phyloP scores from a whole-genome alignment of 331 rosid species.

The Malus hybrid region DNA sequence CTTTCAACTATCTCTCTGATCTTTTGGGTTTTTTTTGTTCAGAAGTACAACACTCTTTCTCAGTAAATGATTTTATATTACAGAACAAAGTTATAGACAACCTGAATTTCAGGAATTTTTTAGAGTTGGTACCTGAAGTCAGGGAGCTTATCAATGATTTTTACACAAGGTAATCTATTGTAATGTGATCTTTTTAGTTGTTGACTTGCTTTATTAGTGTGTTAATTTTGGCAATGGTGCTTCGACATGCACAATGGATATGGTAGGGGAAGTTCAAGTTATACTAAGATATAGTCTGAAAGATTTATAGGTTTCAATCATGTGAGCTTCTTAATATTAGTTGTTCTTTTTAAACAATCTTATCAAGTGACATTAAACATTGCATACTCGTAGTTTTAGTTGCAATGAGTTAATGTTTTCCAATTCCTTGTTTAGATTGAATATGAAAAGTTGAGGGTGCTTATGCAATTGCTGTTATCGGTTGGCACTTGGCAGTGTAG shows the following conservation, averaged over 20 bases:
- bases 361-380: background rate
- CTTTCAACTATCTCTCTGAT: background rate
- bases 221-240: background rate
- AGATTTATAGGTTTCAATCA: background rate
- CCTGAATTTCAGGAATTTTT: constrained; percentile 73
- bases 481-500: background rate
- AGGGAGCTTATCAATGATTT: constrained; percentile 95
- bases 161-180: constrained; percentile 71
- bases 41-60: constrained; percentile 9
- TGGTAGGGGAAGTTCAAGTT: background rate
- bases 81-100: constrained; percentile 96
- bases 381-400: background rate
- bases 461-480: background rate
- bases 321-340: background rate
- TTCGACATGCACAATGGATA: background rate
- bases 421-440: background rate
- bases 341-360: background rate
- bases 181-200: background rate
- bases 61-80: constrained; percentile 21
- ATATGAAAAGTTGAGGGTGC: background rate
- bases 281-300: background rate
- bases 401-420: background rate
- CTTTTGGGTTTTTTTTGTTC: constrained; percentile 1
- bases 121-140: constrained; percentile 93
- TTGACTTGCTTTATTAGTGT: background rate